phyloP scores from a whole-genome alignment of 495 filamentous ascomycete species.

The Neurospora africana region DNA sequence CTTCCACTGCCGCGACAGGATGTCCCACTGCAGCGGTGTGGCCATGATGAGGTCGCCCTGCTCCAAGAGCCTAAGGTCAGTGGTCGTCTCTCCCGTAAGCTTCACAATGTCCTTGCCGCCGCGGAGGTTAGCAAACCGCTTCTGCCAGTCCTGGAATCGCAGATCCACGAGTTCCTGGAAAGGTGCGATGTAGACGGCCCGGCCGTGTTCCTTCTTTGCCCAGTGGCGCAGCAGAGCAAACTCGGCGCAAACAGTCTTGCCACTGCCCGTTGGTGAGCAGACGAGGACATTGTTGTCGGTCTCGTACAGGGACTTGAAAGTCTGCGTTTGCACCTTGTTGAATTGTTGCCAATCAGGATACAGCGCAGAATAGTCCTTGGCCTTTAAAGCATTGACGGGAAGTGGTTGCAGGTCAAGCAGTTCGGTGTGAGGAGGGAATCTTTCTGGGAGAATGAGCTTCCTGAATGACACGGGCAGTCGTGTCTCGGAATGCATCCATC shows the following conservation, averaged over 20 bases:
- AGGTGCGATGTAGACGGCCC: conserved; percentile 89
- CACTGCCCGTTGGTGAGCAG: conserved; percentile 80
- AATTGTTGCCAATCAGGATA: conserved; percentile 83
- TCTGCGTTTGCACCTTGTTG: conserved; percentile 96
- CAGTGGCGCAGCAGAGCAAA: conserved; percentile 86
- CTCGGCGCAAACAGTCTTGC: conserved; percentile 95
- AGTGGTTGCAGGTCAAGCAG: conserved; percentile 84
- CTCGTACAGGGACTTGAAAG: conserved; percentile 83
- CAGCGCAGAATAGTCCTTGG: conserved; percentile 66
- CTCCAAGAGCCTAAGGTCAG: conserved; percentile 83
- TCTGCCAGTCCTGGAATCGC: conserved; percentile 71
- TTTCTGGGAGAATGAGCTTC: conserved; percentile 86
- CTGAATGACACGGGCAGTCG: conserved; percentile 90
- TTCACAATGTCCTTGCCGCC: conserved; percentile 91
- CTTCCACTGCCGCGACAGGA: conserved; percentile 91
- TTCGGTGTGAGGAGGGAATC: conserved; percentile 88
- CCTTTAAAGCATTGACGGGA: conserved; percentile 78
- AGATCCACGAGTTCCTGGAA: conserved; percentile 90
- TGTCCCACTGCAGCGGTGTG: conserved; percentile 90
- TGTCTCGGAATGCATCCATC: conserved; percentile 97
- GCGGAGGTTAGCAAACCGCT: conserved; percentile 56
- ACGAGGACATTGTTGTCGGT: conserved; percentile 90
- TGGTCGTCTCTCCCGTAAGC: conserved; percentile 85
- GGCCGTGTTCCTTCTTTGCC: conserved; percentile 58
- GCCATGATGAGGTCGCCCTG: conserved; percentile 85